Evolutionary conservation across 805 yeast species (phyloP).

Genomic region (Kodamaea nitidulidarum): DNA sequence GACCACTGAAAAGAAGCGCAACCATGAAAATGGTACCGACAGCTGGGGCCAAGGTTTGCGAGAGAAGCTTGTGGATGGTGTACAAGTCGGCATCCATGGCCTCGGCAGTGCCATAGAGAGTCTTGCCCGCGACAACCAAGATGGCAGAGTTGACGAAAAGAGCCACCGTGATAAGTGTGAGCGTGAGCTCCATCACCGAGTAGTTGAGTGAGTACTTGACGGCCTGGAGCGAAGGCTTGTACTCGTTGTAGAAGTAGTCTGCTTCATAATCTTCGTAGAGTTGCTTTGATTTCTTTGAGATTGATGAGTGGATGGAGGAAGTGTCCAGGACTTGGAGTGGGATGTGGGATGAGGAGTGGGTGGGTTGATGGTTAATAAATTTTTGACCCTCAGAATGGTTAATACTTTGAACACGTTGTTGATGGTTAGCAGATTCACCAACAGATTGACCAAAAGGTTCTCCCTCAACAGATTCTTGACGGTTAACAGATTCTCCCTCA

Average conservation of each 20-base stretch:
- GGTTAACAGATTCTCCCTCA: too few relatives aligned
- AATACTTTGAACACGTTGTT: too few relatives aligned
- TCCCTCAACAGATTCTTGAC: too few relatives aligned
- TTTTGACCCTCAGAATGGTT: too few relatives aligned
- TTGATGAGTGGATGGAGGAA: too few relatives aligned
- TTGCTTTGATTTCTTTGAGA: conserved; percentile 1
- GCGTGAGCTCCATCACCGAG: conserved; percentile 65
- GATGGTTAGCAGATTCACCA: too few relatives aligned
- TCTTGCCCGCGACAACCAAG: conserved; percentile 74
- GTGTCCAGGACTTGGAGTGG: neutral
- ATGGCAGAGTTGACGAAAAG: conserved; percentile 84
- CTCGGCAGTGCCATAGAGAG: conserved; percentile 65
- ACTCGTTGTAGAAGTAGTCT: conserved; percentile 36
- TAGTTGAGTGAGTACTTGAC: conserved; percentile 67
- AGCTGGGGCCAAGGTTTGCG: conserved; percentile 57
- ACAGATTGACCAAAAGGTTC: too few relatives aligned
- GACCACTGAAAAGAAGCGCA: conserved; percentile 81
- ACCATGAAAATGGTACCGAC: conserved; percentile 84
- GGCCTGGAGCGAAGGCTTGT: conserved; percentile 70
- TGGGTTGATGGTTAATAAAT: too few relatives aligned
- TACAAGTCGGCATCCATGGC: conserved; percentile 74
- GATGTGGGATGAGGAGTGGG: neutral
- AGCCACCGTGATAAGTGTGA: conserved; percentile 76
- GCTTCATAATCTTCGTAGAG: conserved; percentile 18
- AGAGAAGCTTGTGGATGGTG: conserved; percentile 65